phyloP scores from a whole-genome alignment of 768 basidiomycete genomes.

The Lentinula aciculospora region DNA sequence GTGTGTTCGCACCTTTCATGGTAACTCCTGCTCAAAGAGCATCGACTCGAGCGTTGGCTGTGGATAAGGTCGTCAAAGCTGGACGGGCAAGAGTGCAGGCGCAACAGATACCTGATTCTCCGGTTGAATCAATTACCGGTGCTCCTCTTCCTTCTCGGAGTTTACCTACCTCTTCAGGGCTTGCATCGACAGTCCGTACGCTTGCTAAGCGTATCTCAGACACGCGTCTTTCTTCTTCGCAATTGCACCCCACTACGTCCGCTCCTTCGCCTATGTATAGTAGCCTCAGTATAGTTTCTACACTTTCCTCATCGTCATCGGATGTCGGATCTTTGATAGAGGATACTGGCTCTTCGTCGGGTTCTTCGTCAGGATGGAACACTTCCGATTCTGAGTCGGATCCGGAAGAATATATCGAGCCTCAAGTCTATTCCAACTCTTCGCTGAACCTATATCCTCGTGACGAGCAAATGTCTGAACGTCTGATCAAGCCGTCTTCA shows the following conservation, averaged over 20 bases:
- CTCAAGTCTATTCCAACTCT: slow-evolving; percentile 24
- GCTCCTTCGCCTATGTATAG: slow-evolving; percentile 33
- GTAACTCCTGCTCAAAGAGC: slow-evolving; percentile 26
- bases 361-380: slow-evolving; percentile 47
- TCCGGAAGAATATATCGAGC: slow-evolving; percentile 29
- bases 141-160: slow-evolving; percentile 25
- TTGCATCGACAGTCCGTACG: slow-evolving; percentile 52
- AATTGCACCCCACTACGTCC: slow-evolving; percentile 16
- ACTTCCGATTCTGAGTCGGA: slow-evolving; percentile 52
- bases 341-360: slow-evolving; percentile 51
- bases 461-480: background rate
- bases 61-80: slow-evolving; percentile 50
- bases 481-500: slow-evolving; percentile 33
- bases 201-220: slow-evolving; percentile 54
- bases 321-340: slow-evolving; percentile 63
- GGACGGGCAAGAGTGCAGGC: slow-evolving; percentile 48
- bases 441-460: slow-evolving; percentile 2
- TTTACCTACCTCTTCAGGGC: slow-evolving; percentile 20
- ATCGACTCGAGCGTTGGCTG: slow-evolving; percentile 45
- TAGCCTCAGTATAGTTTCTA: slow-evolving; percentile 34
- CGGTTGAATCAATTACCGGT: slow-evolving; percentile 28
- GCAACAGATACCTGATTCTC: slow-evolving; percentile 31
- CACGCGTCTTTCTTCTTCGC: slow-evolving; percentile 29
- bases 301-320: slow-evolving; percentile 39
- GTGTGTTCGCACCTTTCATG: slow-evolving; percentile 69